A percentile compares a stretch with the other conserved stretches of the same genome.
Conservation (phyloP, 768 basidiomycete genomes). For the Postia placenta region DNA sequence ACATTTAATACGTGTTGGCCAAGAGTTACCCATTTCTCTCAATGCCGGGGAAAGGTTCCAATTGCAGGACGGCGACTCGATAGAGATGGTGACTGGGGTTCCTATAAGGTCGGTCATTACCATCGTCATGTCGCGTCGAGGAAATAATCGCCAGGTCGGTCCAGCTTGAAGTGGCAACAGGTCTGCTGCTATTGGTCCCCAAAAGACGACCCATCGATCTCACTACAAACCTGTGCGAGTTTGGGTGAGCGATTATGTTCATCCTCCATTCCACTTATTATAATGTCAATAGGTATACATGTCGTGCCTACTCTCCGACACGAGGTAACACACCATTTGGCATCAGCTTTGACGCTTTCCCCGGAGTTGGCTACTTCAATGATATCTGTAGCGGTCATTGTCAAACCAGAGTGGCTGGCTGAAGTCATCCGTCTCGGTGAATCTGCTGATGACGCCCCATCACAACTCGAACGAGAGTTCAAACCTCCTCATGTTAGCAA, state of each 20-base stretch:
- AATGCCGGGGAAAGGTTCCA: constrained; percentile 33
- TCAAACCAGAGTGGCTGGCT: constrained; percentile 61
- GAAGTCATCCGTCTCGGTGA: constrained; percentile 51
- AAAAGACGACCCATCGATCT: not conserved
- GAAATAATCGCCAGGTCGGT: no score
- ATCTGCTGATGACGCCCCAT: constrained; percentile 26
- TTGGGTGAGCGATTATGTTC: constrained; percentile 41
- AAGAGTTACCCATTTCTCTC: constrained; percentile 25
- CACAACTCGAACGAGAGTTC: constrained; percentile 47
- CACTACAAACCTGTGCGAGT: constrained; percentile 21
- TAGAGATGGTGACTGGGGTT: constrained; percentile 40
- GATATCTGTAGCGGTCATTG: constrained; percentile 50
- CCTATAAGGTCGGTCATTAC: constrained; percentile 38
- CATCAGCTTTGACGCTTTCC: constrained; percentile 42
- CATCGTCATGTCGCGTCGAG: no score
- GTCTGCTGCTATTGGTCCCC: constrained; percentile 16
- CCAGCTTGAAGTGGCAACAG: constrained; percentile 23
- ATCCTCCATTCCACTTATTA: not conserved
- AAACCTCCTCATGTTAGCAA: constrained; percentile 45
- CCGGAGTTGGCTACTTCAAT: constrained; percentile 51
- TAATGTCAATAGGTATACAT: constrained; percentile 42
- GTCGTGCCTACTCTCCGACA: constrained; percentile 38
- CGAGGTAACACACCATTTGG: constrained; percentile 61
- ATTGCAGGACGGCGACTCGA: constrained; percentile 48
- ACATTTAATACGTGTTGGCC: constrained; percentile 35